Base-by-base conservation (phyloP, 768 basidiomycete genomes). In the Auriscalpium vulgare region DNA sequence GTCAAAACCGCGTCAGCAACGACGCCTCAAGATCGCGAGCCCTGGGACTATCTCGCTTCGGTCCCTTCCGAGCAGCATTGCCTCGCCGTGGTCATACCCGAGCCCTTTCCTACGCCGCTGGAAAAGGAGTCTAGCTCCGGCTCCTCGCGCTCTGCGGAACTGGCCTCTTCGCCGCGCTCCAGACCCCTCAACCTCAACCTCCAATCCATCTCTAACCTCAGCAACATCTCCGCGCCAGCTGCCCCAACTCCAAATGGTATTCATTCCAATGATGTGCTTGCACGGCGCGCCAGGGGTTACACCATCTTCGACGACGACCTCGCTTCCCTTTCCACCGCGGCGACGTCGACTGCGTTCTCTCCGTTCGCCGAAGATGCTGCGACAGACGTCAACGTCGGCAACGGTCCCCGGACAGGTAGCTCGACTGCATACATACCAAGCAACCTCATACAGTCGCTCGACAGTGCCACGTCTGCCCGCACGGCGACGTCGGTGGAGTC, bases 361-460 rank as follows among this genome's bases (percentile, higher is more conserved):
- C 81, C 83, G 8, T 86, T 87, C 59, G 67, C 66, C 48, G 82
- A 82, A 56, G 54, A 66, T 44, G 75, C 76, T 43, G 58, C 59
- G 52, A 51, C n/a, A 47, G 55, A 19, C 54, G 51, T 54, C 59
- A 58, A 21, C 66, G 59, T 29, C 61, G 67, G 1, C 66, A 66
- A n/a, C 61, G 64, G 29, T 65, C 68, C 53, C 61, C 75, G 46
- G 75, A 76, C 11, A 29, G 29, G 29, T 29, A 70, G 68, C 34
- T 77, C 78, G 23, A 70, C 78, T 50, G 76, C 78, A 10, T 69
- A 82, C 55, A 80, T 87, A 55, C 80, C 84, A 37, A 75, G 77
- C 48, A 75, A 77, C 63, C 70, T 84, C 34, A 78, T 83, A 59
- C 71, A 76, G 51, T 80, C 83, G 21, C 69, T 85, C 29, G 80